A percentile compares a stretch with the other conserved stretches of the same genome.
phyloP scores from a whole-genome alignment of 805 yeast genomes.

The Hemisphaericaspora nanyangensis region DNA sequence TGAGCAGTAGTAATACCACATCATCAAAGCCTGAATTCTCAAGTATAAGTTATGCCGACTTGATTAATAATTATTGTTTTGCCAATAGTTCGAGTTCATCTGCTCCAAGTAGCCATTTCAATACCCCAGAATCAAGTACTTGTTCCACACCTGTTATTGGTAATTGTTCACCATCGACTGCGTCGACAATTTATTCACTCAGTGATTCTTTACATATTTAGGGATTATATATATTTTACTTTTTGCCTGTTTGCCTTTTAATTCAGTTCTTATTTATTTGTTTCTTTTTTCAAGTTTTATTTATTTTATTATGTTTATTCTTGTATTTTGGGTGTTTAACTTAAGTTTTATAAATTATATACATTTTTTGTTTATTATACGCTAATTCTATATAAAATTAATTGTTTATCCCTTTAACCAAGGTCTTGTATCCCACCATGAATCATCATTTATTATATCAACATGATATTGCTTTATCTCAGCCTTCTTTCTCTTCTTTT shows the following conservation, averaged over 20 bases:
- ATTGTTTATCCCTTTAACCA: constrained; percentile 17
- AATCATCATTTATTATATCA: constrained; percentile 58
- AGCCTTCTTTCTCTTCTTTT: constrained; percentile 48
- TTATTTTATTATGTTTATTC: constrained; percentile 1
- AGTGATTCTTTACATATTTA: constrained; percentile 31
- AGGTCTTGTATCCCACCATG: constrained; percentile 56
- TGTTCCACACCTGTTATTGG: constrained; percentile 4
- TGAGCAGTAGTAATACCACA: neutral
- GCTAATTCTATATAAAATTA: neutral
- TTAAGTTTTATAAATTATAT: neutral
- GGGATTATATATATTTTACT: neutral
- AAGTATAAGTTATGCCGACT: constrained; percentile 23
- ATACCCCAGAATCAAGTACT: neutral
- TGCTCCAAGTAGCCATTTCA: neutral
- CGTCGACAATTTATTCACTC: constrained; percentile 31
- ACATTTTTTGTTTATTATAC: neutral
- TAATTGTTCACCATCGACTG: constrained; percentile 19
- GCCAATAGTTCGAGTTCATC: constrained; percentile 18
- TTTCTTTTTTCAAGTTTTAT: neutral
- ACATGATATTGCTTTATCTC: constrained; percentile 44
- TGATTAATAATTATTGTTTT: constrained; percentile 35
- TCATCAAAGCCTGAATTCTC: constrained; percentile 3
- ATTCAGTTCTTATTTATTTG: neutral
- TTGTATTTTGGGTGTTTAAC: neutral
- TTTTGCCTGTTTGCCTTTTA: neutral